These are phyloP conservation scores for Clarireedia homoeocarpa DNA, from an alignment of 2,329 filamentous ascomycete genomes.

Conservation along the genomic window DNA sequence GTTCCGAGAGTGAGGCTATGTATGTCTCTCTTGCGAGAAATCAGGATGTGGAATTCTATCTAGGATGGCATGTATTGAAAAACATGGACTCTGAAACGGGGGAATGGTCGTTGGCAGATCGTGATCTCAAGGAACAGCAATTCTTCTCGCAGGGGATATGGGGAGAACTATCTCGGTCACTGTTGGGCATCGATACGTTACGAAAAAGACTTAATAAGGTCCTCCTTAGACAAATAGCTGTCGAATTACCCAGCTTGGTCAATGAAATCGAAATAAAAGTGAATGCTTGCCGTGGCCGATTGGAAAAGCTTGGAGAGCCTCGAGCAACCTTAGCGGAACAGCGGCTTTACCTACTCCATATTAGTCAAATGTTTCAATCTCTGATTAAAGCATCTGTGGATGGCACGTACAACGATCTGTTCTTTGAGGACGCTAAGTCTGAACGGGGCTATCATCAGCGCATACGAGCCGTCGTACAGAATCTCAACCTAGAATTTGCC, in stretches of 20 bases:
- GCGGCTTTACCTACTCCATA: constrained; percentile 37
- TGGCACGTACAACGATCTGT: constrained; percentile 43
- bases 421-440: constrained; percentile 38
- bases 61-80: constrained; percentile 47
- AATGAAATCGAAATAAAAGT: constrained; percentile 35
- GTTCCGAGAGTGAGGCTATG: constrained; percentile 34
- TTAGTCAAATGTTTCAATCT: constrained; percentile 38
- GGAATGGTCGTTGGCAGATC: constrained; percentile 22
- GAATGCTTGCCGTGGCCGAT: constrained; percentile 27
- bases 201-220: constrained; percentile 43
- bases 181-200: constrained; percentile 42
- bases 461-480: constrained; percentile 47
- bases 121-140: constrained; percentile 33
- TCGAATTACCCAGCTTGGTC: constrained; percentile 39
- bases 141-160: constrained; percentile 40
- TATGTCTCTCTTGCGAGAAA: constrained; percentile 39
- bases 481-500: constrained; percentile 40
- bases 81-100: constrained; percentile 36
- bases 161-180: constrained; percentile 28
- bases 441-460: constrained; percentile 34
- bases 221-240: constrained; percentile 39
- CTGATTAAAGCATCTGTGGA: constrained; percentile 40
- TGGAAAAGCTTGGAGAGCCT: constrained; percentile 42
- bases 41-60: constrained; percentile 37
- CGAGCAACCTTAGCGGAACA: constrained; percentile 41